Evolutionary conservation across 1,284 basidiomycete species (phyloP), one percentile per base, ranked within the genome.

Genomic region (Cryptococcus hybrid): DNA sequence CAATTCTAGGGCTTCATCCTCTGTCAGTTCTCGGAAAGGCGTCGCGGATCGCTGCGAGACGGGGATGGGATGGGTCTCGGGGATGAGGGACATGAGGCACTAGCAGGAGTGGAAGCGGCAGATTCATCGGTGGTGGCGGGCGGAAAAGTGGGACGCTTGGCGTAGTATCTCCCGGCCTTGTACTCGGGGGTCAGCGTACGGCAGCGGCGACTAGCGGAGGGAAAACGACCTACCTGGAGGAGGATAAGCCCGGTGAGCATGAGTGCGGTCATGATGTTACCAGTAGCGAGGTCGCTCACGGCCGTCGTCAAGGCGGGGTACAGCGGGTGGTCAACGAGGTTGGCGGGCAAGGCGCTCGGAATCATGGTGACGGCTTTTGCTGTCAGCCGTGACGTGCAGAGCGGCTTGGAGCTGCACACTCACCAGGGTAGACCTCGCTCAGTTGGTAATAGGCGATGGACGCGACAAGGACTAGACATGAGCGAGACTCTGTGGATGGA

Each of bases 171-270:
- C 0, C 75, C 75, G 15, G 67, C 73, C 73, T 76, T 57, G 7
- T n/a, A 40, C 4, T 43, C 12, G 39, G 11, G 42, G 40, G 13
- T 47, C 2, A 42, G 30, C 8, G 51, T 38, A 37, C 6, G 2
- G 39, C 40, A 55, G 44, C 5, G 35, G 15, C 30, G 3, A 30
- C 30, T 30, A 4, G 30, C 18, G 37, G 50, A 40, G 13, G n/a
- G 7, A n/a, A 36, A 18, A n/a, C 15, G 13, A 58, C 71, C 45
- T 49, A 71, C 74, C 61, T 76, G 75, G 11, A 76, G 66, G n/a
- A 70, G 55, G 69, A 76, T 72, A 57, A 76, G 67, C 39, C 75
- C 75, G 0, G 75, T 76, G 18, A 76, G 64, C 75, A 76, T 76
- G 52, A 76, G 73, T 2, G 73, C 67, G 4, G 73, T 73, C 58